These are phyloP conservation scores for Venturia effusa DNA, from an alignment of 2,329 filamentous ascomycete genomes.

Conservation along the genomic window DNA sequence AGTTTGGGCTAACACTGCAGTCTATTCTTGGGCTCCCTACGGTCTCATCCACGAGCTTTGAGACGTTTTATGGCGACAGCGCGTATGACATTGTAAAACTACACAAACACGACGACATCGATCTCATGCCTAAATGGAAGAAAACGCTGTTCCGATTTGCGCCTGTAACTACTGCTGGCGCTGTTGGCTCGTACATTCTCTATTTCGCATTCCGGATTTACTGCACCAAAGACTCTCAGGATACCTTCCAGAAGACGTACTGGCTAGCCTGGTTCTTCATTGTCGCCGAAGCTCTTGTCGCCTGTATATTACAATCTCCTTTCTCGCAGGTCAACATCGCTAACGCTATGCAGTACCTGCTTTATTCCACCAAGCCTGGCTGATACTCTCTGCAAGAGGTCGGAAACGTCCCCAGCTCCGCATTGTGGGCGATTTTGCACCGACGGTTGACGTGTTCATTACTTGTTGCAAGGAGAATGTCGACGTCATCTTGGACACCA, in stretches of 20 bases:
- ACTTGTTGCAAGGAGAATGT: conserved; percentile 48
- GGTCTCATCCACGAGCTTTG: conserved; percentile 17
- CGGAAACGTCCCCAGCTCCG: conserved; percentile 12
- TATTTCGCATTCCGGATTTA: conserved; percentile 43
- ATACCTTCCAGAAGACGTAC: conserved; percentile 29
- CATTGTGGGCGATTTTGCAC: conserved; percentile 31
- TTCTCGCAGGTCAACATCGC: no score
- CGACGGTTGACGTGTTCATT: conserved; percentile 47
- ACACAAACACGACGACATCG: conserved; percentile 25
- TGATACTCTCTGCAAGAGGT: conserved; percentile 5
- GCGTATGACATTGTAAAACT: conserved; percentile 6
- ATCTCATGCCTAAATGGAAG: conserved; percentile 28
- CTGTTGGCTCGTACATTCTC: conserved; percentile 24
- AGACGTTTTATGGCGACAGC: conserved; percentile 34
- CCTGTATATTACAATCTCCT: conserved; percentile 16
- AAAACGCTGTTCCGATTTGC: conserved; percentile 24
- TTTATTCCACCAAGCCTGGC: conserved; percentile 11
- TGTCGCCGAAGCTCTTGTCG: conserved; percentile 40
- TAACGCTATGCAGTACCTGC: conserved; percentile 7
- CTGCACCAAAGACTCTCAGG: conserved; percentile 42
- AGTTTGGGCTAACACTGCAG: neutral
- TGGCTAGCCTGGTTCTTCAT: conserved; percentile 48
- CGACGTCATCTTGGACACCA: conserved; percentile 46
- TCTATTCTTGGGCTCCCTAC: neutral
- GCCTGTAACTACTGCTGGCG: conserved; percentile 24